phyloP scores from a whole-genome alignment of 2,329 filamentous ascomycete genomes.

The Penicillium italicum region DNA sequence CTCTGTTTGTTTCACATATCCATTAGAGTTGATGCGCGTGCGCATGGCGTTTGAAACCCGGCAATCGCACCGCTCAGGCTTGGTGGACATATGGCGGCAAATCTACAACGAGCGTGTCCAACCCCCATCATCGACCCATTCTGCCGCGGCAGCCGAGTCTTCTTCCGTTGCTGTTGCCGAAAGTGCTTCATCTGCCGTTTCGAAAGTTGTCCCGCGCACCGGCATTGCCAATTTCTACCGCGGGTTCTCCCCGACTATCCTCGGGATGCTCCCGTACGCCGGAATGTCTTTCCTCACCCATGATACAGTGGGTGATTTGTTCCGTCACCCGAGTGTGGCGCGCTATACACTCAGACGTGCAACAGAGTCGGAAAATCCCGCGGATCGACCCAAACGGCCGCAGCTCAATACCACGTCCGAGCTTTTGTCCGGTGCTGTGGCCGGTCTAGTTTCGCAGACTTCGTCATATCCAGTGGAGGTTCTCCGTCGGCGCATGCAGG shows the following conservation, averaged over 20 bases:
- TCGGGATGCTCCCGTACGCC: slow-evolving; percentile 96
- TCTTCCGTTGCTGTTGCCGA: slow-evolving; percentile 41
- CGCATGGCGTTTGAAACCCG: slow-evolving; percentile 93
- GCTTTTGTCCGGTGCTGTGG: slow-evolving; percentile 75
- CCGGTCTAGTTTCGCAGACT: slow-evolving; percentile 86
- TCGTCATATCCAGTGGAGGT: slow-evolving; percentile 92
- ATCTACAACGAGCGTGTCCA: slow-evolving; percentile 76
- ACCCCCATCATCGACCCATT: slow-evolving; percentile 27
- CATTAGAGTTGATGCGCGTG: slow-evolving; percentile 86
- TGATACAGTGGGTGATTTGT: slow-evolving; percentile 79
- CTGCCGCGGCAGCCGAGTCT: slow-evolving; percentile 25
- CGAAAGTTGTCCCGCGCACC: slow-evolving; percentile 56
- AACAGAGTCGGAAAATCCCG: slow-evolving; percentile 50
- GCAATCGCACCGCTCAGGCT: slow-evolving; percentile 63
- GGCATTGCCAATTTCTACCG: slow-evolving; percentile 91
- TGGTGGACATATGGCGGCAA: slow-evolving; percentile 72
- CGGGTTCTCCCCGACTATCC: slow-evolving; percentile 82
- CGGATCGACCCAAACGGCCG: slow-evolving; percentile 56
- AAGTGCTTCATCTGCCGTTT: slow-evolving; percentile 39
- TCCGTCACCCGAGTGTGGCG: slow-evolving; percentile 66
- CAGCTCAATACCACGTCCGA: slow-evolving; percentile 82
- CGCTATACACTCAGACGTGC: slow-evolving; percentile 68
- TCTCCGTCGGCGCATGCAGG: slow-evolving; percentile 89
- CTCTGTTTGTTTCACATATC: slow-evolving; percentile 94
- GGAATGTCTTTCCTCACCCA: slow-evolving; percentile 94